These are phyloP conservation scores for Rhipidocladum racemiflorum DNA, from an alignment of 176 grass and related monocot genomes.

Conservation along the genomic window DNA sequence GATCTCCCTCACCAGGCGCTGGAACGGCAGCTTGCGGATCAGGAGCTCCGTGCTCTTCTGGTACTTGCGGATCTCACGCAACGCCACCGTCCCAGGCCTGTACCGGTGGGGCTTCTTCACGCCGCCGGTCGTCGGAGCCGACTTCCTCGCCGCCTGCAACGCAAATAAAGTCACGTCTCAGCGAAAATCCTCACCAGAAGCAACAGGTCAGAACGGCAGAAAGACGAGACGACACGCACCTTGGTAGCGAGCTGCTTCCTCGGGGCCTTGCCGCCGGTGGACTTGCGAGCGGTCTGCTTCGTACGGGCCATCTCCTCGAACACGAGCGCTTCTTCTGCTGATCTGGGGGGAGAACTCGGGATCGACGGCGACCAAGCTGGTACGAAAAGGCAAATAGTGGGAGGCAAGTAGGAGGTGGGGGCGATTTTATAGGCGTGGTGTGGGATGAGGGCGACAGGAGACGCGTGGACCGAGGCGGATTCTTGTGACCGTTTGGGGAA, in stretches of 20 bases:
- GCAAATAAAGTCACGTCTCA: neutral
- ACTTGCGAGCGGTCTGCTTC: slow-evolving; percentile 94
- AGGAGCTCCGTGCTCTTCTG: slow-evolving; percentile 98
- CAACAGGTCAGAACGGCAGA: neutral
- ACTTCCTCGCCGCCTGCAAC: slow-evolving; percentile 73
- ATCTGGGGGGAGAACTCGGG: neutral
- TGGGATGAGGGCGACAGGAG: neutral
- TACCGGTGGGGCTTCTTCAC: slow-evolving; percentile 97
- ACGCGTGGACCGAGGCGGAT: slow-evolving; percentile 33
- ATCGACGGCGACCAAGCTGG: neutral
- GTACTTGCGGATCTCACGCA: slow-evolving; percentile 94
- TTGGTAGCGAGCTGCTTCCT: slow-evolving; percentile 97
- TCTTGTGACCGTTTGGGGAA: slow-evolving; percentile 13
- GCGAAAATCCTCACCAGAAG: neutral
- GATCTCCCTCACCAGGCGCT: slow-evolving; percentile 88
- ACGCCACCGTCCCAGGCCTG: slow-evolving; percentile 66
- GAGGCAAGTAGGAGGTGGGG: fast-evolving
- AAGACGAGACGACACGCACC: neutral
- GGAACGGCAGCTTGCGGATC: slow-evolving; percentile 88
- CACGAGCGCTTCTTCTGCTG: neutral
- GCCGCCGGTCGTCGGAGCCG: slow-evolving; percentile 71
- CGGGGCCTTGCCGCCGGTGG: slow-evolving; percentile 83
- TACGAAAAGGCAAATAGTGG: neutral
- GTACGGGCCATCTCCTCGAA: slow-evolving; percentile 58
- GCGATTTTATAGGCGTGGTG: neutral